Percentiles rank a stretch among this genome's conserved stretches.
phyloP scores from a whole-genome alignment of 345 rosid genomes.

The Clarkia xantiana region DNA sequence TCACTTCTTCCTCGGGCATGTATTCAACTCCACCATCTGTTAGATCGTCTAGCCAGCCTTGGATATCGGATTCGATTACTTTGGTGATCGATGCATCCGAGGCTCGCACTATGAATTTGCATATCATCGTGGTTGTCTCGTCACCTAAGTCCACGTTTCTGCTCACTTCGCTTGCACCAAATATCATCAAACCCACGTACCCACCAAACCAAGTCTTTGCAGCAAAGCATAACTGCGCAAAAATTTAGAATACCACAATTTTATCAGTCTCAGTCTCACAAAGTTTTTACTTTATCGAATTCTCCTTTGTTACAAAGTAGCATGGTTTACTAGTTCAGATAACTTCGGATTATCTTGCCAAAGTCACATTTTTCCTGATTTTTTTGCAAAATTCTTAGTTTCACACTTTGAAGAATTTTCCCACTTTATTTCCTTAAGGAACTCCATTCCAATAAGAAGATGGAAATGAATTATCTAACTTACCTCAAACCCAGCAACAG shows the following conservation, averaged over 20 bases:
- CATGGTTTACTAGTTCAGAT: too few relatives aligned
- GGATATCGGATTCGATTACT: constrained; percentile 85
- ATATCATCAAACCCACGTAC: constrained; percentile 82
- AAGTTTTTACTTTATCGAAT: too few relatives aligned
- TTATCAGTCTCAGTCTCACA: too few relatives aligned
- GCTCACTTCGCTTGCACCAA: constrained; percentile 99
- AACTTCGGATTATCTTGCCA: too few relatives aligned
- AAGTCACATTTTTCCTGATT: too few relatives aligned
- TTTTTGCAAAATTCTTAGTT: too few relatives aligned
- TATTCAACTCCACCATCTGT: constrained; percentile 88
- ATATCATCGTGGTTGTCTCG: constrained; percentile 90
- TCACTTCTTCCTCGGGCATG: constrained; percentile 97
- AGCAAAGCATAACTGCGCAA: constrained; percentile 73
- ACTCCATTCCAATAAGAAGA: too few relatives aligned
- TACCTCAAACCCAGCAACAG: constrained; percentile 99
- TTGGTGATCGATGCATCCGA: constrained; percentile 87
- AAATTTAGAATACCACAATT: neutral
- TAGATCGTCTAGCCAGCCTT: constrained; percentile 93
- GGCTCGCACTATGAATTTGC: constrained; percentile 95
- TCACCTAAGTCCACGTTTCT: constrained; percentile 95
- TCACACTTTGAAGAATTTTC: too few relatives aligned
- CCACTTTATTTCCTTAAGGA: too few relatives aligned
- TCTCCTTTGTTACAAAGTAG: too few relatives aligned
- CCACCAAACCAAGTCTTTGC: constrained; percentile 99
- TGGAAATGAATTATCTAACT: neutral